phyloP scores from a whole-genome alignment of 1,284 basidiomycete genomes.

The Trametes versicolor region DNA sequence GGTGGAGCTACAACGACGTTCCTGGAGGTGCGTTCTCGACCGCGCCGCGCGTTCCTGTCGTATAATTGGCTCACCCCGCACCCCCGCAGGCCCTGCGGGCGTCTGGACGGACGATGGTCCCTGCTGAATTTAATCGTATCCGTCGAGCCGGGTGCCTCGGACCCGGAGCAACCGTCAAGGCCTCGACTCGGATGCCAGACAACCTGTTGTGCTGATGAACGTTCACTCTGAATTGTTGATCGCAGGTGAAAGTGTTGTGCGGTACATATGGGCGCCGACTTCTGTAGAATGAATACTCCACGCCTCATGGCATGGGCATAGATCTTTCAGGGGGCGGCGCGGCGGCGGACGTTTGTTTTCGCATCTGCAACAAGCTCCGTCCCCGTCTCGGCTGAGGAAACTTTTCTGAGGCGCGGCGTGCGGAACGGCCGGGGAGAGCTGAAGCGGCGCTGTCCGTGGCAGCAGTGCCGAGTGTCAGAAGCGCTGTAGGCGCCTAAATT shows the following conservation, averaged over 20 bases:
- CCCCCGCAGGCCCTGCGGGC: conserved; percentile 39
- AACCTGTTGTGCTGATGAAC: neutral
- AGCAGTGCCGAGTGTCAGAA: neutral
- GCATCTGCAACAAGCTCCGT: neutral
- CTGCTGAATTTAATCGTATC: conserved; percentile 37
- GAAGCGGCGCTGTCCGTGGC: neutral
- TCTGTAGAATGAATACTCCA: neutral
- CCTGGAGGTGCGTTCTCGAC: conserved; percentile 51
- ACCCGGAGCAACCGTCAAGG: neutral
- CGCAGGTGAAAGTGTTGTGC: neutral
- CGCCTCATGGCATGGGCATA: conserved; percentile 7
- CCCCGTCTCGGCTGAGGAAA: neutral
- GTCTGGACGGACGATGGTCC: conserved; percentile 54
- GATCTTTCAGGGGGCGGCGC: neutral
- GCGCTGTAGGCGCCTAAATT: neutral
- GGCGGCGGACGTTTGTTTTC: neutral
- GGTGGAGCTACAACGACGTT: conserved; percentile 60
- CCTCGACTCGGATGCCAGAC: neutral
- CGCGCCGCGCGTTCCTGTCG: conserved; percentile 1
- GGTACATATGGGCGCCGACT: conserved; percentile 1
- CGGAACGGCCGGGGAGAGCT: neutral
- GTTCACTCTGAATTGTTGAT: neutral
- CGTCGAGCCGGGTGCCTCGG: neutral
- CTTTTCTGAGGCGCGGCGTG: neutral
- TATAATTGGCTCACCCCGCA: neutral